Evolutionary conservation across 192 early-diverging fungal species (phyloP).

Genomic region (Coemansia sp.): DNA sequence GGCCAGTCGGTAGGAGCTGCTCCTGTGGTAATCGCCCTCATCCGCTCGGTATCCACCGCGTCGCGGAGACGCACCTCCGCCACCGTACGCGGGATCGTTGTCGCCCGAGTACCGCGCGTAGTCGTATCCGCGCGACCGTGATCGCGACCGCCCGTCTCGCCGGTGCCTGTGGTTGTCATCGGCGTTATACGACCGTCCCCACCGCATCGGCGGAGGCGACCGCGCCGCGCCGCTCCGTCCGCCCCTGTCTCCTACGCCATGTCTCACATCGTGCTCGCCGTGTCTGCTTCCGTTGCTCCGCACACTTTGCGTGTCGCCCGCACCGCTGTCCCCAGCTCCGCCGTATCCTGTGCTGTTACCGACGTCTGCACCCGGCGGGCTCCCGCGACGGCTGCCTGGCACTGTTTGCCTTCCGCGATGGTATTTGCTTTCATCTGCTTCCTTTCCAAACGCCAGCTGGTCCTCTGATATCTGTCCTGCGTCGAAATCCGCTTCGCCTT

Average conservation of each 20-base stretch:
- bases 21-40: constrained; percentile 19
- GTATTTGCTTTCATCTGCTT: neutral
- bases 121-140: constrained; percentile 24
- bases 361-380: neutral
- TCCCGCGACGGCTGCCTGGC: neutral
- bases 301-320: constrained; percentile 2
- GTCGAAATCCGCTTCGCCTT: constrained; percentile 50
- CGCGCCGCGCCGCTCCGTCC: neutral
- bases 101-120: constrained; percentile 11
- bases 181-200: constrained; percentile 7
- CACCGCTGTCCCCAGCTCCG: neutral
- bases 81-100: constrained; percentile 2
- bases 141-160: constrained; percentile 20
- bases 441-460: neutral
- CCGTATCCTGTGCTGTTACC: neutral
- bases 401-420: neutral
- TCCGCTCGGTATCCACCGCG: constrained; percentile 17
- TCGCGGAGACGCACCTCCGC: constrained; percentile 10
- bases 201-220: constrained; percentile 13
- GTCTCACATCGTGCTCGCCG: constrained; percentile 18
- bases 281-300: constrained; percentile 6
- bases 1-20: constrained; percentile 23
- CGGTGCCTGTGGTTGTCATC: constrained; percentile 9
- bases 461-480: constrained; percentile 29
- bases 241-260: neutral